Evolutionary conservation across 2,329 filamentous ascomycete genomes (phyloP).

Genomic region (Scedosporium apiospermum): DNA sequence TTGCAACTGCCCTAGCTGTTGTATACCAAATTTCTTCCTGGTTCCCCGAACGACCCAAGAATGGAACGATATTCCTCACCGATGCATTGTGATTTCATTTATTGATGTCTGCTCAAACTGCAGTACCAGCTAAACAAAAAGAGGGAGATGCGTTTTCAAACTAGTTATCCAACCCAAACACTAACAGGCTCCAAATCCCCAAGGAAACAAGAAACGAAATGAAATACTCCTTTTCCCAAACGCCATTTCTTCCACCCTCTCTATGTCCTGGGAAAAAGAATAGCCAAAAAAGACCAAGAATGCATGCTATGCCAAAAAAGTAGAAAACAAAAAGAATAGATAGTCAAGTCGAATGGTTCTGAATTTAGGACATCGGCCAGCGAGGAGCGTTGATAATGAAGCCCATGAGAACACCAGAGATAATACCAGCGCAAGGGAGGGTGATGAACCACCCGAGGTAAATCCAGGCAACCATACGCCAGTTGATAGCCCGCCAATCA

Average conservation of each 20-base stretch:
- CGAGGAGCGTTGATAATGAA: constrained; percentile 53
- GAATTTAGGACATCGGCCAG: constrained; percentile 18
- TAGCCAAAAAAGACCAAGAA: not conserved
- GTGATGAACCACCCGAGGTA: constrained; percentile 53
- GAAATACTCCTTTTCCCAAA: not conserved
- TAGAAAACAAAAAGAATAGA: not conserved
- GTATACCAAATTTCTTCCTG: no score
- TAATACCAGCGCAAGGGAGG: constrained; percentile 44
- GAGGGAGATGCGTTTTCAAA: no score
- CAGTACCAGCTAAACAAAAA: no score
- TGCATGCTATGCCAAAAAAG: not conserved
- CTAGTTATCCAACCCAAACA: not conserved
- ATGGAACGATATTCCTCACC: no score
- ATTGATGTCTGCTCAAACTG: no score
- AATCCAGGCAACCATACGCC: constrained; percentile 51
- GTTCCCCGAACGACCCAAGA: no score
- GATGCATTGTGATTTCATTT: no score
- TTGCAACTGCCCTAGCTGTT: no score
- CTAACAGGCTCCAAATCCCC: not conserved
- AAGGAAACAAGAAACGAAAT: not conserved
- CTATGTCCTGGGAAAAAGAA: not conserved
- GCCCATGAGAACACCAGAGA: constrained; percentile 52
- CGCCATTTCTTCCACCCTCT: not conserved
- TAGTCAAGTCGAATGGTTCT: not conserved
- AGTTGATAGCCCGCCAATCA: constrained; percentile 50